Percentiles rank a stretch among this genome's conserved stretches.
These are phyloP conservation scores for Aquilaria agallochum DNA, from an alignment of 441 rosid genomes.

Conservation along the genomic window DNA sequence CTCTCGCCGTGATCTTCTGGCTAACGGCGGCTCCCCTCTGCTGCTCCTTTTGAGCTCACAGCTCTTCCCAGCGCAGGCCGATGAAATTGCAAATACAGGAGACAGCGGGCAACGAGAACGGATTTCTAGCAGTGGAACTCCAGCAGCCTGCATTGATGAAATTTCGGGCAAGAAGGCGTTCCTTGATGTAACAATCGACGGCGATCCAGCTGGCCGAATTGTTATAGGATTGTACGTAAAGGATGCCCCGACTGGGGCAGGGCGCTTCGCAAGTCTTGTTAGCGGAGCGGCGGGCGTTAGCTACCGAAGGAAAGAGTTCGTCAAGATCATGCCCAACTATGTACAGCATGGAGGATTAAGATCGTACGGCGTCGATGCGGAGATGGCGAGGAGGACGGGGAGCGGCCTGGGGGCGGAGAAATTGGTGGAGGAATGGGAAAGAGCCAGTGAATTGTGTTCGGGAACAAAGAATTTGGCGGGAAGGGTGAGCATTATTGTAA, in stretches of 20 bases:
- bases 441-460: conserved; percentile 32
- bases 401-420: conserved; percentile 36
- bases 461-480: conserved; percentile 57
- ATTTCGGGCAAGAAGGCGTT: conserved; percentile 51
- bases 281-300: conserved; percentile 83
- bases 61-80: conserved; percentile 33
- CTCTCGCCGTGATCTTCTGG: conserved; percentile 56
- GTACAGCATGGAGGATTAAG: conserved; percentile 88
- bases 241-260: conserved; percentile 58
- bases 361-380: conserved; percentile 77
- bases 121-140: conserved; percentile 4
- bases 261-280: conserved; percentile 57
- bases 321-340: conserved; percentile 74
- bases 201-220: conserved; percentile 68
- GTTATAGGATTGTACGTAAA: conserved; percentile 61
- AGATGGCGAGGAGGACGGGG: conserved; percentile 54
- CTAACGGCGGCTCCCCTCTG: conserved; percentile 48
- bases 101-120: conserved; percentile 21
- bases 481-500: conserved; percentile 64
- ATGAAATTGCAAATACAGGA: conserved; percentile 40
- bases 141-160: conserved; percentile 20
- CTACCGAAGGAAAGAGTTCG: conserved; percentile 86
- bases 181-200: conserved; percentile 67
- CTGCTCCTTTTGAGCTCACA: conserved; percentile 52
- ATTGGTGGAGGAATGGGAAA: conserved; percentile 63